phyloP scores from a whole-genome alignment of 2,329 filamentous ascomycete genomes.

The Penicillium sp. region DNA sequence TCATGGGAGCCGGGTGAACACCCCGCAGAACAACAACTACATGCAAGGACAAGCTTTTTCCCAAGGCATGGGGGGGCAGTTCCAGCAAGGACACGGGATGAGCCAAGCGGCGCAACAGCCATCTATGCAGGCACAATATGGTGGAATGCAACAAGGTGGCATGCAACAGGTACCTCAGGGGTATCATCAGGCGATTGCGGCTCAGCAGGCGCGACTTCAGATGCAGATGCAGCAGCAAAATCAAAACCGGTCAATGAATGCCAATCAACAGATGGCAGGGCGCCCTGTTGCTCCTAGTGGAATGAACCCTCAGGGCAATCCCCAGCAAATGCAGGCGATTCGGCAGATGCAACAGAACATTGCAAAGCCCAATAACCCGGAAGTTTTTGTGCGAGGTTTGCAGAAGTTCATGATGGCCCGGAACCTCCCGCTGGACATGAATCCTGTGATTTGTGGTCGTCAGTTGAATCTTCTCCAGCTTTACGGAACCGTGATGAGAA shows the following conservation, averaged over 20 bases:
- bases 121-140: slow-evolving; percentile 49
- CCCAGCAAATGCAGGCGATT: slow-evolving; percentile 44
- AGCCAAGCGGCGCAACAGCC: slow-evolving; percentile 40
- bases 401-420: slow-evolving; percentile 73
- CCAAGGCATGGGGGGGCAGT: slow-evolving; percentile 43
- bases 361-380: slow-evolving; percentile 49
- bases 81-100: slow-evolving; percentile 40
- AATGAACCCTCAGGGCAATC: slow-evolving; percentile 40
- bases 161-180: slow-evolving; percentile 45
- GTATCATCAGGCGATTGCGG: slow-evolving; percentile 61
- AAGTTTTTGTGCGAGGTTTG: slow-evolving; percentile 73
- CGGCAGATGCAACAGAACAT: slow-evolving; percentile 51
- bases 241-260: slow-evolving; percentile 63
- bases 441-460: slow-evolving; percentile 71
- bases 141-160: slow-evolving; percentile 42
- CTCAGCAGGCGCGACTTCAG: slow-evolving; percentile 68
- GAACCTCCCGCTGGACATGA: slow-evolving; percentile 69
- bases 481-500: slow-evolving; percentile 73
- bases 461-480: slow-evolving; percentile 72
- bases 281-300: slow-evolving; percentile 32
- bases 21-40: slow-evolving; percentile 71
- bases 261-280: slow-evolving; percentile 37
- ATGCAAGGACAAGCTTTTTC: slow-evolving; percentile 52
- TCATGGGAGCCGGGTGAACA: slow-evolving; percentile 62
- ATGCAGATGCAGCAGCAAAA: slow-evolving; percentile 80